Evolutionary conservation across 768 basidiomycete genomes (phyloP).

Genomic region (Tubosaeta sp.): DNA sequence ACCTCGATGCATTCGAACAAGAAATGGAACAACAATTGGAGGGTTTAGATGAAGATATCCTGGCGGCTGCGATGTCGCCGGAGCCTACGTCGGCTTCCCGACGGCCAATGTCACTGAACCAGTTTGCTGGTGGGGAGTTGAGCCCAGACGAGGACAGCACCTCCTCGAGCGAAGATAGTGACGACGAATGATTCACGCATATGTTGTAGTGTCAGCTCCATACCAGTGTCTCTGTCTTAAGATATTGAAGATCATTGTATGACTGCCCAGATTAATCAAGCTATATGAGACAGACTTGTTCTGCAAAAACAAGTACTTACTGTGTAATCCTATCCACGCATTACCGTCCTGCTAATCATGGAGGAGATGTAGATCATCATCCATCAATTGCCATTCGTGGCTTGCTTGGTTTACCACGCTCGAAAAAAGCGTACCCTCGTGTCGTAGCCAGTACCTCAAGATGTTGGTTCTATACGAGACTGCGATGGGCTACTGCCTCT

Average conservation of each 20-base stretch:
- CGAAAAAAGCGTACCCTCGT: slow-evolving; percentile 22
- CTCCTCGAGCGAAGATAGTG: slow-evolving; percentile 52
- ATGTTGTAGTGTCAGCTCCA: not conserved
- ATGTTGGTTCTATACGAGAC: slow-evolving; percentile 99
- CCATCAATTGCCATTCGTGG: slow-evolving; percentile 21
- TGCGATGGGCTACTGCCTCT: slow-evolving; percentile 93
- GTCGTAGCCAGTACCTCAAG: slow-evolving; percentile 14
- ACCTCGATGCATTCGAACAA: slow-evolving; percentile 32
- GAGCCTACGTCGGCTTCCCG: slow-evolving; percentile 29
- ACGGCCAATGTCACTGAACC: slow-evolving; percentile 48
- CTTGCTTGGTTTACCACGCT: slow-evolving; percentile 28
- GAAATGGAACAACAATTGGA: slow-evolving; percentile 35
- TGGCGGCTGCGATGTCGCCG: slow-evolving; percentile 38
- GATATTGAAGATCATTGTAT: slow-evolving; percentile 1
- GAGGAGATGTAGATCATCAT: too few species aligned
- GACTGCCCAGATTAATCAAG: slow-evolving; percentile 2
- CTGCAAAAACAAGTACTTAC: too few species aligned
- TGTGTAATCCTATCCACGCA: too few species aligned
- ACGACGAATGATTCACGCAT: slow-evolving; percentile 39
- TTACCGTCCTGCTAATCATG: too few species aligned
- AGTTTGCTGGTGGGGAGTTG: slow-evolving; percentile 41
- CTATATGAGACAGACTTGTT: slow-evolving; percentile 25
- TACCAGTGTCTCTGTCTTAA: slow-evolving; percentile 5
- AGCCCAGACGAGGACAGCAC: slow-evolving; percentile 46
- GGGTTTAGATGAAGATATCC: slow-evolving; percentile 49